These are phyloP conservation scores for Laetiporus sulphureus DNA, from an alignment of 1,284 basidiomycete species.

Conservation along the genomic window DNA sequence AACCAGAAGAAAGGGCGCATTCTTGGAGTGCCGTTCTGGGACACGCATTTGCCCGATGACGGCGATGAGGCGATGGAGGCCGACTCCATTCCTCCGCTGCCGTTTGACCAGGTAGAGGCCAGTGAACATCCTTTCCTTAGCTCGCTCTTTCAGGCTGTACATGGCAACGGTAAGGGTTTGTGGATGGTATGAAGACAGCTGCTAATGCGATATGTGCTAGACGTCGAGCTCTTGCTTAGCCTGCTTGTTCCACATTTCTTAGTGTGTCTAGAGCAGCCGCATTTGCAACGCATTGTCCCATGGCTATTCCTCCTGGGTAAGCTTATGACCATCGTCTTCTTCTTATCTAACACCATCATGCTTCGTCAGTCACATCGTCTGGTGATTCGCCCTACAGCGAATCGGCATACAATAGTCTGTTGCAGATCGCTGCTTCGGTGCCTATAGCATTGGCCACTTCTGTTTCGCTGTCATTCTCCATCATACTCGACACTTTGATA, in stretches of 20 bases:
- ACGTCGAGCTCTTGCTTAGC: slow-evolving; percentile 29
- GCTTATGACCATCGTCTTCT: too few species aligned
- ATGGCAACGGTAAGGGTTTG: slow-evolving; percentile 30
- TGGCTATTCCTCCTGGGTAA: slow-evolving; percentile 23
- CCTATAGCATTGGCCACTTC: too few species aligned
- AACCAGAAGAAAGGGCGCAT: slow-evolving; percentile 38
- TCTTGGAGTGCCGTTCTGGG: slow-evolving; percentile 21
- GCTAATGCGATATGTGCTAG: slow-evolving; percentile 22
- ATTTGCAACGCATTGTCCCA: slow-evolving; percentile 11
- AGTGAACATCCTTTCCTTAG: slow-evolving; percentile 9
- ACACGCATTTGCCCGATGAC: slow-evolving; percentile 1
- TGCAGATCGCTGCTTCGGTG: background rate
- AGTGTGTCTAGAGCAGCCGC: slow-evolving; percentile 5
- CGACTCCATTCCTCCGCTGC: slow-evolving; percentile 10
- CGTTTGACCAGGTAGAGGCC: slow-evolving; percentile 2
- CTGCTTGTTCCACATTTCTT: slow-evolving; percentile 30
- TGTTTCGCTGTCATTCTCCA: slow-evolving; percentile 25
- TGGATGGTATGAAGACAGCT: background rate
- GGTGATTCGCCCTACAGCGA: too few species aligned
- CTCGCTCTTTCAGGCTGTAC: slow-evolving; percentile 29
- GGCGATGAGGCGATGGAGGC: slow-evolving; percentile 13
- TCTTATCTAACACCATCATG: too few species aligned
- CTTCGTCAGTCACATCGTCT: too few species aligned
- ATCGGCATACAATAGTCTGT: slow-evolving; percentile 3
- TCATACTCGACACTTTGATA: slow-evolving; percentile 9